Evolutionary conservation across 257 asterid species (phyloP).

Genomic region (Craterostigma plantagineum): DNA sequence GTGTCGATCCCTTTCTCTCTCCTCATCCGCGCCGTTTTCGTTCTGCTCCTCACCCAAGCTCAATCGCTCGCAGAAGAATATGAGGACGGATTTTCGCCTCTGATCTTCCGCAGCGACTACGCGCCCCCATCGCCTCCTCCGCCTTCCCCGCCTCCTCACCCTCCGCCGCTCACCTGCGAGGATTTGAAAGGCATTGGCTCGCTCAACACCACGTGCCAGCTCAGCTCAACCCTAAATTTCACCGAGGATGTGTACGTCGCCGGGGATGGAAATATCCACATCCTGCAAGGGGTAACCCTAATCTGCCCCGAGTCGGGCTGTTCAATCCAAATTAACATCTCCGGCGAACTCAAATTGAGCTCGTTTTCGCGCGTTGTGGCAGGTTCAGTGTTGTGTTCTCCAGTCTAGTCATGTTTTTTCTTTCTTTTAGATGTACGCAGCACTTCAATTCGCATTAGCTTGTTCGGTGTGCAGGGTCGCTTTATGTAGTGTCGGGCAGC

Average conservation of each 20-base stretch:
- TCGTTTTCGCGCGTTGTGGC: conserved; percentile 36
- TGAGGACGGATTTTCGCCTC: too few relatives aligned
- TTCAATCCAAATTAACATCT: conserved; percentile 46
- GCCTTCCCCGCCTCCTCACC: conserved; percentile 95
- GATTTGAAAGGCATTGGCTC: conserved; percentile 91
- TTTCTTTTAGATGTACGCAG: too few relatives aligned
- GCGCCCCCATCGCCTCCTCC: conserved; percentile 98
- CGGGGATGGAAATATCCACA: conserved; percentile 72
- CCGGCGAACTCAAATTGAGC: conserved; percentile 58
- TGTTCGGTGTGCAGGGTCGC: conserved; percentile 48
- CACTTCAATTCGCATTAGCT: too few relatives aligned
- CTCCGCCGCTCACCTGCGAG: conserved; percentile 77
- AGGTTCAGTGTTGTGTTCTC: too few relatives aligned
- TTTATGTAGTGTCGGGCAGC: conserved; percentile 51
- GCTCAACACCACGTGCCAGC: conserved; percentile 66
- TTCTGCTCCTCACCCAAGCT: too few relatives aligned
- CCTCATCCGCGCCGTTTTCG: too few relatives aligned
- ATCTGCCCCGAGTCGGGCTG: conserved; percentile 62
- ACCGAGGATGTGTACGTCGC: conserved; percentile 53
- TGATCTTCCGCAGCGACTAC: conserved; percentile 72
- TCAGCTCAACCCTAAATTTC: conserved; percentile 58
- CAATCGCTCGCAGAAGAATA: too few relatives aligned
- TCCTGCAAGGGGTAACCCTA: conserved; percentile 51
- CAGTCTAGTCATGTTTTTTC: too few relatives aligned
- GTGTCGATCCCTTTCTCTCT: too few relatives aligned